A percentile compares a stretch with the other conserved stretches of the same genome.
phyloP scores from a whole-genome alignment of 2,329 filamentous ascomycete species.

The Colletotrichum spinosum region DNA sequence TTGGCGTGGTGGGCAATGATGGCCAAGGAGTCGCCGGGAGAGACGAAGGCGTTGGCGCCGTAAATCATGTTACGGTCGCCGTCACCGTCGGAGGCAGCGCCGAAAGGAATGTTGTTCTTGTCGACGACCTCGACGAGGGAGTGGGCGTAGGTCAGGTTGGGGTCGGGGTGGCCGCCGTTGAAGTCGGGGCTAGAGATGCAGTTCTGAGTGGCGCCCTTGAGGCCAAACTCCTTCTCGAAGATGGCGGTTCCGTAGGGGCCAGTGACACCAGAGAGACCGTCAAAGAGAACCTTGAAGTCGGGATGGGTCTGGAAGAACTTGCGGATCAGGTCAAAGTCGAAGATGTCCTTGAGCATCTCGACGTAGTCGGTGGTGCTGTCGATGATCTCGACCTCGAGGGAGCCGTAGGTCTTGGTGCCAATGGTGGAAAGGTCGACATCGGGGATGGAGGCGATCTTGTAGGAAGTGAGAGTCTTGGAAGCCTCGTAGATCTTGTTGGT shows the following conservation, averaged over 20 bases:
- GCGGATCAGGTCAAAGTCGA: constrained; percentile 97
- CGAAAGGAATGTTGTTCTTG: constrained; percentile 91
- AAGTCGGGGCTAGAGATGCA: constrained; percentile 94
- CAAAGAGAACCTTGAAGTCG: constrained; percentile 97
- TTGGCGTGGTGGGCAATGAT: constrained; percentile 98
- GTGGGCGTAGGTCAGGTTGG: constrained; percentile 96
- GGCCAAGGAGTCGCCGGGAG: constrained; percentile 94
- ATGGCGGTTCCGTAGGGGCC: constrained; percentile 95
- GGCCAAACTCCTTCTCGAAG: constrained; percentile 92
- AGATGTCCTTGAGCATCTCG: constrained; percentile 97
- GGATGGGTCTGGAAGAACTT: constrained; percentile 87
- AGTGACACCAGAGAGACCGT: constrained; percentile 93
- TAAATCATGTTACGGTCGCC: constrained; percentile 99
- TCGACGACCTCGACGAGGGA: constrained; percentile 95
- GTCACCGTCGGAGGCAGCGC: constrained; percentile 95
- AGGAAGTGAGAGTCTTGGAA: constrained; percentile 89
- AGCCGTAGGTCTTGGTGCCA: constrained; percentile 85
- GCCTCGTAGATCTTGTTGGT: constrained; percentile 98
- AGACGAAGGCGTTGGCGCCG: constrained; percentile 95
- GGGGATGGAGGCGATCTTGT: constrained; percentile 90
- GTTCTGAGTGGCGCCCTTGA: constrained; percentile 85
- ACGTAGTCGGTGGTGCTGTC: constrained; percentile 94
- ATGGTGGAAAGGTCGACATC: constrained; percentile 87
- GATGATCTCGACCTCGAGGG: constrained; percentile 93
- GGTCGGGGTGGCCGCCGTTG: constrained; percentile 96